Evolutionary conservation across 163 green algal genomes (phyloP), one percentile per base, ranked within the genome.

Genomic region (Scenedesmus sp.): DNA sequence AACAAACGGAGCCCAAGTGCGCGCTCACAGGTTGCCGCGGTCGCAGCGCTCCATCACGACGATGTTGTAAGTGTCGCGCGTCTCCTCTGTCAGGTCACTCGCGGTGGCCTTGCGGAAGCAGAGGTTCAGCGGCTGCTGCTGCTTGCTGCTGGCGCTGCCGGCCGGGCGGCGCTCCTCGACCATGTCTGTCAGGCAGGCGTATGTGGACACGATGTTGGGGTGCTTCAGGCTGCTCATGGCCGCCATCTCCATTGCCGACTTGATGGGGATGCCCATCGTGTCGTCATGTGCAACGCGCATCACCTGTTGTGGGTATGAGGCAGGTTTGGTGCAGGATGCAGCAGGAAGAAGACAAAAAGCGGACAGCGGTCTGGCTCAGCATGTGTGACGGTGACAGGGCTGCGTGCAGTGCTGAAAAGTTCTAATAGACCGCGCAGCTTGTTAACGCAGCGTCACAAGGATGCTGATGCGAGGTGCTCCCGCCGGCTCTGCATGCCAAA

Each of bases 231-330:
- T 95, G 56, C 78, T 90, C 86, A 95, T 81, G 40, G 93, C 89
- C 0, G 93, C 93, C 81, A 95, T 89, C 91, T 95, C 93, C 89
- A 95, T 89, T 0, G 93, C 93, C 15, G 85, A 26, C 35, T 90
- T 90, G n/a, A 90, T 90, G 85, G 76, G 68, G 5, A 88, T 88
- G 35, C 83, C 83, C 53, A 88, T 13, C 56, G 81, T 88, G 43
- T 88, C 83, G 20, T 73, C 70, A 5, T 53, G 40, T 9, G 83
- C 40, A 2, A 70, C 59, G 30, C 56, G 83, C 83, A 88, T 88
- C 10, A 88, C 83, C 83, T 88, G 56, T 12, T 24, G 37, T 2
- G 7, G 1, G 56, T 33, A 22, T n/a, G 22, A 70, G 20, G 46
- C 7, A n/a, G n/a, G n/a, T n/a, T n/a, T 10, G 10, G 56, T n/a